A percentile compares a stretch with the other conserved stretches of the same genome.
These are phyloP conservation scores for Dissoconium aciculare DNA, from an alignment of 2,329 filamentous ascomycete genomes.

Conservation along the genomic window DNA sequence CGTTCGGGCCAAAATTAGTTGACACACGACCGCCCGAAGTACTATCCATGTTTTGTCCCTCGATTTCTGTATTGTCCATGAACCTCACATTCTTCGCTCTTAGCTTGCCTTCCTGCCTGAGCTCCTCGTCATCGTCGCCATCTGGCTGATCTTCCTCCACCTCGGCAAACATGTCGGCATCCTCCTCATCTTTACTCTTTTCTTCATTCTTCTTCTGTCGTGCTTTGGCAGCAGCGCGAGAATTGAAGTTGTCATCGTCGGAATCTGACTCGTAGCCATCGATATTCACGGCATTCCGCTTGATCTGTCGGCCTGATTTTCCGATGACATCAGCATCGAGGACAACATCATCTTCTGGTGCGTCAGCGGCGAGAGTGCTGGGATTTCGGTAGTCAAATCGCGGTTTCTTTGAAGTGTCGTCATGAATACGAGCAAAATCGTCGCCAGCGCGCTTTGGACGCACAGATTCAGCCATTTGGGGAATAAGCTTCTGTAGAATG, in stretches of 20 bases:
- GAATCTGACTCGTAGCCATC: slow-evolving; percentile 92
- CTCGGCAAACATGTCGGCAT: slow-evolving; percentile 72
- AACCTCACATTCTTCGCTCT: slow-evolving; percentile 50
- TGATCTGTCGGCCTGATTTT: slow-evolving; percentile 53
- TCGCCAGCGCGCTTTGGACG: slow-evolving; percentile 75
- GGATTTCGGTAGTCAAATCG: slow-evolving; percentile 93
- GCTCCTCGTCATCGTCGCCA: slow-evolving; percentile 40
- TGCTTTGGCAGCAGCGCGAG: slow-evolving; percentile 38
- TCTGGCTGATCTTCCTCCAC: slow-evolving; percentile 41
- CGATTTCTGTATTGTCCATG: slow-evolving; percentile 49
- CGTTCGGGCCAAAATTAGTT: slow-evolving; percentile 45
- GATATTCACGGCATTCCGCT: slow-evolving; percentile 87
- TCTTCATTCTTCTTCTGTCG: slow-evolving; percentile 25
- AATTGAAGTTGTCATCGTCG: slow-evolving; percentile 80
- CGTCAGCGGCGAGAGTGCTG: slow-evolving; percentile 75
- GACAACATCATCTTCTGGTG: slow-evolving; percentile 56
- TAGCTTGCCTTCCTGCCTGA: slow-evolving; percentile 40
- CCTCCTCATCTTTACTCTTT: slow-evolving; percentile 46
- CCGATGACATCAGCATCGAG: slow-evolving; percentile 91
- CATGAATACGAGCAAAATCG: slow-evolving; percentile 61
- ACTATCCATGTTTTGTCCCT: slow-evolving; percentile 62
- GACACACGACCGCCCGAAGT: slow-evolving; percentile 56
- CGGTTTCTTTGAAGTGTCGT: slow-evolving; percentile 59
- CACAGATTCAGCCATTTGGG: too few relatives aligned
- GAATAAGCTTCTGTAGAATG: too few relatives aligned